Base-by-base conservation (phyloP, 345 rosid genomes). In the Litchi chinensis region DNA sequence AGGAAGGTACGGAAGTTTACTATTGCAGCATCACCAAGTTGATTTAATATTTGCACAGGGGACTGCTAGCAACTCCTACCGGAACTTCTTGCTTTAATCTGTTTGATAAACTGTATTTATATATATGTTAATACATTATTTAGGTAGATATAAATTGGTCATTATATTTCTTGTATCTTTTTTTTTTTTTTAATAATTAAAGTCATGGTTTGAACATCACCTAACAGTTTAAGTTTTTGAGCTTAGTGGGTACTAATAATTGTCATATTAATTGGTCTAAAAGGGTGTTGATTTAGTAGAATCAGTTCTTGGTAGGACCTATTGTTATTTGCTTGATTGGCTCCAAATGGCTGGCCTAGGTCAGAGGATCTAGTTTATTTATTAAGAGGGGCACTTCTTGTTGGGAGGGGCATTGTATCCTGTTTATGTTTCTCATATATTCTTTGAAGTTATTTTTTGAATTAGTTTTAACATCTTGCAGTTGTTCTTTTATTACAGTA, bases 1-100 rank as follows among this genome's bases (percentile, higher is more conserved):
- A 87, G 90, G 83, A 96, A 96, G 99, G 99, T 96, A 81, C 59
- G 64, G 26, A 52, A 32, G 21, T 39, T 67, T 62, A 71, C 52
- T 43, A n/a, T 63, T 62, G 63, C 66, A 56, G 54, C 56, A 1
- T 43, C 12, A 22, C 68, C 68, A 46, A 57, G 63, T 71, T 19
- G 18, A 70, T 62, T 57, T 57, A 32, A 18, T 16, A 10, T 50
- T 2, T 19, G 26, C 52, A 48, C n/a, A 37, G 46, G 50, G 7
- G 69, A 44, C 60, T 66, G 18, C 40, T 10, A 39, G n/a, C 12
- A 21, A 21, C 15, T 67, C 10, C 13, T 3, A 3, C 48, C 9
- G 10, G 5, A 28, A 5, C 5, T 40, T 76, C 10, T 12, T 13
- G 67, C 10, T 40, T 54, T 46, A 16, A 32, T 32, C 37, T 32